Evolutionary conservation across 1,139 yeast genomes (phyloP).

Genomic region (Kodamaea alishanica): DNA sequence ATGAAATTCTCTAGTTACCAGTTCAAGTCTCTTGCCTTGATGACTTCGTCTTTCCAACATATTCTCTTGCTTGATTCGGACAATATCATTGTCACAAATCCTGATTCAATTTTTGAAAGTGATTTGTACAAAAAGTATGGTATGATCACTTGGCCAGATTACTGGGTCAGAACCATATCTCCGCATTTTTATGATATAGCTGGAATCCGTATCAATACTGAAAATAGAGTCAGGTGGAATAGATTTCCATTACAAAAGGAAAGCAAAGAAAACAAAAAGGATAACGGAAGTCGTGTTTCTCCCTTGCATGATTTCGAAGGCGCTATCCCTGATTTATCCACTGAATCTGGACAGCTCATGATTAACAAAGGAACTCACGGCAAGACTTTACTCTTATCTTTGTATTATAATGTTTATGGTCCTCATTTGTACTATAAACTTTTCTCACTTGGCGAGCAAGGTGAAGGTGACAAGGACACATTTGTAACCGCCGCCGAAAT

Average conservation of each 20-base stretch:
- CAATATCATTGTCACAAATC: conserved; percentile 34
- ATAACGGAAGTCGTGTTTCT: conserved; percentile 3
- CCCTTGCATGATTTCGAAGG: conserved; percentile 54
- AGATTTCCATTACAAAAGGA: conserved; percentile 13
- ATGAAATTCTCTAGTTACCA: conserved; percentile 32
- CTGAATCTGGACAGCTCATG: conserved; percentile 60
- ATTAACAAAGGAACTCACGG: conserved; percentile 54
- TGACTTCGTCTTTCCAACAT: conserved; percentile 41
- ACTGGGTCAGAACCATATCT: conserved; percentile 71
- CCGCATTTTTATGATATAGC: conserved; percentile 69
- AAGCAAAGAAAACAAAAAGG: conserved; percentile 2
- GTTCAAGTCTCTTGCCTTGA: conserved; percentile 38
- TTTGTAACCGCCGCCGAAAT: conserved; percentile 55
- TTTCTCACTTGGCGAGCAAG: conserved; percentile 56
- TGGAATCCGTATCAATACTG: conserved; percentile 38
- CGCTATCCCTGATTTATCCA: conserved; percentile 56
- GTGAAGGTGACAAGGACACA: conserved; percentile 70
- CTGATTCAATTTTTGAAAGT: conserved; percentile 45
- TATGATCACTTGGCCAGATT: conserved; percentile 78
- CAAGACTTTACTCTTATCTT: conserved; percentile 45
- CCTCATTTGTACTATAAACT: conserved; percentile 54
- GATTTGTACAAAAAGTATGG: conserved; percentile 56
- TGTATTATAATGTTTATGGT: conserved; percentile 59
- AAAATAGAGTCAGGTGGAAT: conserved; percentile 21
- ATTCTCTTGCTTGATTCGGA: conserved; percentile 43